phyloP scores from a whole-genome alignment of 73 alveolate genomes.

The Paraurostyla sp. region DNA sequence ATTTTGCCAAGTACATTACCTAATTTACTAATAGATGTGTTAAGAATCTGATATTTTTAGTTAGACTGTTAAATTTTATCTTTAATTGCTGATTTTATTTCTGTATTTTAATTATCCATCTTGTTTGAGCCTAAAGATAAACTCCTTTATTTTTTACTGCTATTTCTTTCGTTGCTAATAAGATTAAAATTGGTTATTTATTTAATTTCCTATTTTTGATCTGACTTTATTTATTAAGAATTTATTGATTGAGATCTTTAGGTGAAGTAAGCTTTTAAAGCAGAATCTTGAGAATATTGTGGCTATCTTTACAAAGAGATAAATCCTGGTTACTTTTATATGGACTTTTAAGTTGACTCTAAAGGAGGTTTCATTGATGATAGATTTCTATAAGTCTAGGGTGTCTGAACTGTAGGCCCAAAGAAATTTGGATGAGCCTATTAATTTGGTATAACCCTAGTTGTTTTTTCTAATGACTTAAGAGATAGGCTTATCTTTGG shows the following conservation, averaged over 20 bases:
- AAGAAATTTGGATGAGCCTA: too few species aligned
- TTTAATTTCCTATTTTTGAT: neutral
- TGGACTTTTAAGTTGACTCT: neutral
- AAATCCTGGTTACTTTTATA: neutral
- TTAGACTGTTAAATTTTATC: neutral
- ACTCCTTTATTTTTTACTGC: neutral
- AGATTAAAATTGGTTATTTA: neutral
- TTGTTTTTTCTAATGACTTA: neutral
- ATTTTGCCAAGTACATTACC: too few species aligned
- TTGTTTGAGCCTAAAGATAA: neutral
- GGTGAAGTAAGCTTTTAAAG: neutral
- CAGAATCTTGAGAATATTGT: too few species aligned
- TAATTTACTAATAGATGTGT: too few species aligned
- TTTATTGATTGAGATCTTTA: slow-evolving; percentile 2
- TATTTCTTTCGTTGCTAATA: neutral
- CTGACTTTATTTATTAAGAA: too few species aligned
- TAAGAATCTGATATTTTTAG: too few species aligned
- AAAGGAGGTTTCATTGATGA: slow-evolving; percentile 49
- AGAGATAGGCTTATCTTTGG: neutral
- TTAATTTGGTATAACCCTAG: too few species aligned
- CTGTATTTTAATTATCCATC: too few species aligned
- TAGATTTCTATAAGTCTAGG: slow-evolving; percentile 12
- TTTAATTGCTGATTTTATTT: neutral
- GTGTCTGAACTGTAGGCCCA: slow-evolving; percentile 32
- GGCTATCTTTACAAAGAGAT: too few species aligned